Evolutionary conservation across 176 grass and related monocot species (phyloP), one percentile per base, ranked within the genome.

Genomic region (Ananas comosus): DNA sequence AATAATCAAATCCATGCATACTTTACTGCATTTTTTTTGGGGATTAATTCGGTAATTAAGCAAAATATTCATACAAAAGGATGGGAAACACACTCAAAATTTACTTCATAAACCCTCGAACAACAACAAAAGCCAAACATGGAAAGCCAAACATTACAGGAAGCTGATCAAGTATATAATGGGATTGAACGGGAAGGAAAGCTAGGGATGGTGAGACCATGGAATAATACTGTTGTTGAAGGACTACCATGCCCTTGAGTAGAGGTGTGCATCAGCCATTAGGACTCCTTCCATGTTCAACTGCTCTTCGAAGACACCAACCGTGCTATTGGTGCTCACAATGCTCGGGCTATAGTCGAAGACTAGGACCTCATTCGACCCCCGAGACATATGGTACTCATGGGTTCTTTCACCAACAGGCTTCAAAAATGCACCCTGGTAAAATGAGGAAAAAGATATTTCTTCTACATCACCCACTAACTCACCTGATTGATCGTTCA

Each of bases 401-500:
- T 91, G 78, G 21, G 63, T 64, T 51, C 70, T 76, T 63, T 82
- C 71, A 27, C 74, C 47, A 25, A 66, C 63, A 48, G 66, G 14
- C 16, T 66, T 63, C 14, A 42, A 42, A 42, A 42, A 6, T 73
- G 66, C 11, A 28, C 13, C 29, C 51, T 49, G 76, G 72, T 67
- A 42, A 42, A 79, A 74, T 22, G 80, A 77, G 5, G 86, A 75
- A n/a, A 66, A 85, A 49, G 81, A 81, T 73, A 77, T 79, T 63
- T 90, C 85, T 72, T 85, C 83, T 51, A 85, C 71, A 74, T 90
- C 89, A 67, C 53, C 51, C 63, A 81, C 70, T 70, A 76, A 86
- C 28, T 75, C 50, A 67, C 79, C 74, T 10, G 73, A 74, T 13
- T 73, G 70, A 23, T 78, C 13, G 64, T 64, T 73, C 71, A 79